Evolutionary conservation across 768 basidiomycete genomes (phyloP).

Genomic region (Candolleomyces efflorescens): DNA sequence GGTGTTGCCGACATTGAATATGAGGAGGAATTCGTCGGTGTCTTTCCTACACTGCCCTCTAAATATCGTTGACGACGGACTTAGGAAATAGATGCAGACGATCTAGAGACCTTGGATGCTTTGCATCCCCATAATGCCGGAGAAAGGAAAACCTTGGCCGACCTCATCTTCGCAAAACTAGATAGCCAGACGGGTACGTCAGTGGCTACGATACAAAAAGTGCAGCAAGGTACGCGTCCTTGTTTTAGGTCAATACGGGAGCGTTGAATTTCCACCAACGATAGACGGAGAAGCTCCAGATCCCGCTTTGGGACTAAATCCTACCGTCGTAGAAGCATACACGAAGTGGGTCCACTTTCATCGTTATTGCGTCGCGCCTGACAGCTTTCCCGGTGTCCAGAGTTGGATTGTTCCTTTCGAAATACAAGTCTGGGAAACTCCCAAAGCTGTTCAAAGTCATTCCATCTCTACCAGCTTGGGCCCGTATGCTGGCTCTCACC

Average conservation of each 20-base stretch:
- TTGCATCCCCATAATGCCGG: slow-evolving; percentile 71
- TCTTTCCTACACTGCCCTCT: not conserved
- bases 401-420: slow-evolving; percentile 77
- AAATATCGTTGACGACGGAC: slow-evolving; percentile 4
- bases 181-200: slow-evolving; percentile 57
- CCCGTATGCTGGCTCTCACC: slow-evolving; percentile 90
- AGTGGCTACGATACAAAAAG: slow-evolving; percentile 54
- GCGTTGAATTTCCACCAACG: not conserved
- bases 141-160: slow-evolving; percentile 85
- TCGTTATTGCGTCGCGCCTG: not conserved
- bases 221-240: slow-evolving; percentile 45
- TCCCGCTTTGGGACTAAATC: slow-evolving; percentile 85
- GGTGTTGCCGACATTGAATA: slow-evolving; percentile 45
- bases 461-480: slow-evolving; percentile 94
- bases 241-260: not conserved
- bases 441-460: slow-evolving; percentile 99
- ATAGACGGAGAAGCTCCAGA: slow-evolving; percentile 57
- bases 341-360: slow-evolving; percentile 60
- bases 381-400: slow-evolving; percentile 33
- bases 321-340: slow-evolving; percentile 90
- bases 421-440: slow-evolving; percentile 90
- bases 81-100: slow-evolving; percentile 87
- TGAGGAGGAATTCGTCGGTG: slow-evolving; percentile 56
- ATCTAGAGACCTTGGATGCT: slow-evolving; percentile 81
- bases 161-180: slow-evolving; percentile 94